Conservation (phyloP, 1,284 basidiomycete genomes). For the Retiboletus flavoniger region DNA sequence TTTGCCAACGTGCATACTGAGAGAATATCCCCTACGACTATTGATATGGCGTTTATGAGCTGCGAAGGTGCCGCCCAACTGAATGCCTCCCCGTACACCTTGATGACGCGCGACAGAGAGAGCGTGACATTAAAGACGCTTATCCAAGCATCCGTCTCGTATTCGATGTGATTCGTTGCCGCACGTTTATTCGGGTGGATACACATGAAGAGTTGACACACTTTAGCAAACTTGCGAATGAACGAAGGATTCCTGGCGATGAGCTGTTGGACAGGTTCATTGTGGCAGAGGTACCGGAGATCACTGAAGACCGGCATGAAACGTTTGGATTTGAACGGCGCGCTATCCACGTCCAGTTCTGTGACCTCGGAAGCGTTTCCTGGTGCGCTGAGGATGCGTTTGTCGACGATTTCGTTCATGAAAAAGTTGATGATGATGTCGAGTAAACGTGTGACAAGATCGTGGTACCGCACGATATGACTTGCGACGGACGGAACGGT, state of each 20-base stretch:
- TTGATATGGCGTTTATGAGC: conserved; percentile 67
- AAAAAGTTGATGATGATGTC: conserved; percentile 85
- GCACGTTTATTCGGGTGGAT: conserved; percentile 89
- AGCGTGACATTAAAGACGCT: conserved; percentile 91
- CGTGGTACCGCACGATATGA: conserved; percentile 74
- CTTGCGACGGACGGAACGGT: conserved; percentile 83
- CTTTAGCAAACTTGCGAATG: conserved; percentile 54
- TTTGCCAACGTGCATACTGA: conserved; percentile 66
- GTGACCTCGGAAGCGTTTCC: conserved; percentile 21
- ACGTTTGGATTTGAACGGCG: conserved; percentile 89
- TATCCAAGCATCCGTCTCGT: conserved; percentile 93
- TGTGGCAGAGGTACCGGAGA: conserved; percentile 76
- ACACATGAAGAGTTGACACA: conserved; percentile 86
- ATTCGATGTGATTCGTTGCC: conserved; percentile 81
- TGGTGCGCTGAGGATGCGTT: conserved; percentile 56
- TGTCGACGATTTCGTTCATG: conserved; percentile 76
- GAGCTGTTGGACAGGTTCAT: conserved; percentile 71
- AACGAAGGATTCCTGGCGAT: conserved; percentile 62
- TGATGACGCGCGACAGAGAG: conserved; percentile 83
- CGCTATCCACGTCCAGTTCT: conserved; percentile 74
- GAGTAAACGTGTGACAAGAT: conserved; percentile 74
- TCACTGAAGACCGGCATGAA: conserved; percentile 91
- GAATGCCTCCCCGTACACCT: conserved; percentile 84
- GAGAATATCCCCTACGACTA: conserved; percentile 72
- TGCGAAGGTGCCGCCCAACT: conserved; percentile 54